phyloP scores from a whole-genome alignment of 2,329 filamentous ascomycete species.

The Clarireedia hainanense region DNA sequence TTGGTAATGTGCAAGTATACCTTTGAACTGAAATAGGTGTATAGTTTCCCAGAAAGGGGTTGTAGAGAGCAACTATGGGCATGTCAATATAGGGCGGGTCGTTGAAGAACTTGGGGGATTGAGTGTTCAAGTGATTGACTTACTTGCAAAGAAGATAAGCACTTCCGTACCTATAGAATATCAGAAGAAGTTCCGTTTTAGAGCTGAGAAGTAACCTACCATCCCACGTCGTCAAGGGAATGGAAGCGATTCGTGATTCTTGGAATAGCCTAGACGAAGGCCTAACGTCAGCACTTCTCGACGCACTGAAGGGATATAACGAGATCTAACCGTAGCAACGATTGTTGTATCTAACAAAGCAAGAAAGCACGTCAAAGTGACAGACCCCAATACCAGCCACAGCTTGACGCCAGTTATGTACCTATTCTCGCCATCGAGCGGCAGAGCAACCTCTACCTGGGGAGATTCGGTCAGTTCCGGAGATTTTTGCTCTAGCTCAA shows the following conservation, averaged over 20 bases:
- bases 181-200: background rate
- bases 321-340: slow-evolving; percentile 37
- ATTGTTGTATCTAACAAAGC: slow-evolving; percentile 46
- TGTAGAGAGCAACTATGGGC: background rate
- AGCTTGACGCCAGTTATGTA: slow-evolving; percentile 18
- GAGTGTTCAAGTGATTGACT: background rate
- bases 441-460: background rate
- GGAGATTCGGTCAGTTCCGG: background rate
- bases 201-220: slow-evolving; percentile 4
- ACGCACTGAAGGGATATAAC: too few relatives aligned
- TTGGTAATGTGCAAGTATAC: background rate
- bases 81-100: background rate
- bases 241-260: background rate
- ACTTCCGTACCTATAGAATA: background rate
- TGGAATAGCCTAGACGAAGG: background rate
- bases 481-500: background rate
- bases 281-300: background rate
- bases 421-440: background rate
- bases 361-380: slow-evolving; percentile 39
- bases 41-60: slow-evolving; percentile 6
- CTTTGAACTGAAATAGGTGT: background rate
- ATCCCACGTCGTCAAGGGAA: slow-evolving; percentile 7
- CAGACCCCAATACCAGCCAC: slow-evolving; percentile 24
- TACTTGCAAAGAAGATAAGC: slow-evolving; percentile 8
- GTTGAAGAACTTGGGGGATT: background rate